Evolutionary conservation across 805 yeast species (phyloP).

Genomic region (Starmerella stigmatis): DNA sequence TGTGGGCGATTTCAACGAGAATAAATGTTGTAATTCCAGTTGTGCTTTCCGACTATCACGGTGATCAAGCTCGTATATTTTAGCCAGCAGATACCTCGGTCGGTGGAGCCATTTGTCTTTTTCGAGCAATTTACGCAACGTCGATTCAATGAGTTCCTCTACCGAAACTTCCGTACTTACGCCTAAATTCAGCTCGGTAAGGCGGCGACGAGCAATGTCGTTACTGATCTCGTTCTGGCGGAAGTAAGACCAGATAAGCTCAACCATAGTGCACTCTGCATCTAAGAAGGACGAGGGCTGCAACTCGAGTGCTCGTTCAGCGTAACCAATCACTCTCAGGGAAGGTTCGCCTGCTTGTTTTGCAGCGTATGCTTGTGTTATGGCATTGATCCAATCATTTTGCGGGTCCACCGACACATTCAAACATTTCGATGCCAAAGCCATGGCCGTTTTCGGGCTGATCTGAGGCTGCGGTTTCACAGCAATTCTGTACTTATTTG

Average conservation of each 20-base stretch:
- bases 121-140: conserved; percentile 34
- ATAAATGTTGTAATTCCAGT: conserved; percentile 51
- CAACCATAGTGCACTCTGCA: conserved; percentile 7
- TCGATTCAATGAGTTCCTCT: background rate
- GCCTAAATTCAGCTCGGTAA: background rate
- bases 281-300: conserved; percentile 3
- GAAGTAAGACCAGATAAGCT: conserved; percentile 5
- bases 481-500: conserved; percentile 8
- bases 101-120: conserved; percentile 88
- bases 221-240: background rate
- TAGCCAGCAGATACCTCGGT: conserved; percentile 64
- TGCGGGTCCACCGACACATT: conserved; percentile 3
- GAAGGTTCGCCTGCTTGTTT: conserved; percentile 1
- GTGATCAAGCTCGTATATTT: conserved; percentile 46
- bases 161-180: background rate
- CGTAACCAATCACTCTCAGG: background rate
- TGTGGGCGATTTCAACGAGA: conserved; percentile 51
- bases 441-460: conserved; percentile 1
- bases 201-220: background rate
- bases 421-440: conserved; percentile 10
- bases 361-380: conserved; percentile 8
- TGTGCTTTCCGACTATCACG: conserved; percentile 45
- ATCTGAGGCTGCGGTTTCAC: conserved; percentile 2
- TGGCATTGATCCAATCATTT: conserved; percentile 12
- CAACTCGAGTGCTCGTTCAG: background rate